Evolutionary conservation across 192 early-diverging fungal genomes (phyloP).

Genomic region (Dimargaris xerosporica): DNA sequence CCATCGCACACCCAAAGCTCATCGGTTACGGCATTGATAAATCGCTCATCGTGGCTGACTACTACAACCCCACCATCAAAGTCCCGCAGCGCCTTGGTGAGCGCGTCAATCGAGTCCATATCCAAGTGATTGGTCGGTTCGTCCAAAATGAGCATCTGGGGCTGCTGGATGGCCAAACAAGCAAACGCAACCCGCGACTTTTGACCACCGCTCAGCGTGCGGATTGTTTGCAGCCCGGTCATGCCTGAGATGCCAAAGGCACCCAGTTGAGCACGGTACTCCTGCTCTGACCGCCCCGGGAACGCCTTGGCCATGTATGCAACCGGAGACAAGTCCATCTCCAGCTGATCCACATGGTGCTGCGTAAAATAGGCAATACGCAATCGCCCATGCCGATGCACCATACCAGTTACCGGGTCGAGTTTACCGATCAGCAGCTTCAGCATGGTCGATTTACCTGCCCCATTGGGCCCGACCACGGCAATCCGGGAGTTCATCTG

Average conservation of each 20-base stretch:
- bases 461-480: constrained; percentile 98
- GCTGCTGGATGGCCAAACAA: constrained; percentile 69
- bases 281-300: constrained; percentile 87
- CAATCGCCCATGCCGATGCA: constrained; percentile 84
- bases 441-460: constrained; percentile 95
- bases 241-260: constrained; percentile 94
- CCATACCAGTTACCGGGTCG: constrained; percentile 61
- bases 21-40: constrained; percentile 73
- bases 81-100: constrained; percentile 66
- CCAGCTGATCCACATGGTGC: constrained; percentile 95
- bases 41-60: constrained; percentile 95
- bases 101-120: constrained; percentile 88
- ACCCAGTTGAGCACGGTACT: constrained; percentile 86
- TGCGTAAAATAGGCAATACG: constrained; percentile 91
- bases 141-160: constrained; percentile 93
- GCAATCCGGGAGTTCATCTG: constrained; percentile 95
- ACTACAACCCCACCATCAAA: constrained; percentile 92
- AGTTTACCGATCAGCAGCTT: constrained; percentile 77
- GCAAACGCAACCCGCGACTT: constrained; percentile 96
- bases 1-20: constrained; percentile 90
- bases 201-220: constrained; percentile 92
- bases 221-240: constrained; percentile 85
- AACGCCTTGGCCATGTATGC: constrained; percentile 77
- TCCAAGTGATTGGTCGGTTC: constrained; percentile 93
- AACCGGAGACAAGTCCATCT: constrained; percentile 66